Conservation (phyloP, 768 basidiomycete genomes). For the Leccinum sublutescens region DNA sequence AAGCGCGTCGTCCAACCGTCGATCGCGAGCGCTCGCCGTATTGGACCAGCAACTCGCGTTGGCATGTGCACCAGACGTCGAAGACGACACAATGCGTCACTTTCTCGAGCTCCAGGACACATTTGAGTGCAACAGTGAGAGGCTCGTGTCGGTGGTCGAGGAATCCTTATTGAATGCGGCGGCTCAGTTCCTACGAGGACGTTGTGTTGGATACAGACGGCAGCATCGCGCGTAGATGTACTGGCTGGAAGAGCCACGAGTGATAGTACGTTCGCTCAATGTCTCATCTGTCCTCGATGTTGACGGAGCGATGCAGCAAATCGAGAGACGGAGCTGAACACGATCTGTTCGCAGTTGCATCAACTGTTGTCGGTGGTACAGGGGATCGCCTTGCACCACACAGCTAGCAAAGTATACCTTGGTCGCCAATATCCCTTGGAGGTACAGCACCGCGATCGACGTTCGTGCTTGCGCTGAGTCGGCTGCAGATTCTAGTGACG, state of each 20-base stretch:
- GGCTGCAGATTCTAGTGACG: constrained; percentile 64
- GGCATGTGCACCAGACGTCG: constrained; percentile 44
- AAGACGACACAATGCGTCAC: constrained; percentile 44
- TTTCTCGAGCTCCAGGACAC: constrained; percentile 72
- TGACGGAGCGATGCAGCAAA: constrained; percentile 34
- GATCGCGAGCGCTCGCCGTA: constrained; percentile 52
- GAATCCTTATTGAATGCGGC: constrained; percentile 7
- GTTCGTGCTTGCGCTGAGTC: constrained; percentile 6
- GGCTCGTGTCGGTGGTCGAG: background rate
- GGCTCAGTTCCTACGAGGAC: constrained; percentile 65
- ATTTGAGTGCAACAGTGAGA: constrained; percentile 81
- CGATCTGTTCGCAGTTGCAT: constrained; percentile 50
- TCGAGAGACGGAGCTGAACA: constrained; percentile 45
- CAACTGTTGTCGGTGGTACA: constrained; percentile 71
- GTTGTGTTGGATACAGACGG: constrained; percentile 57
- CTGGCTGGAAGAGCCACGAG: constrained; percentile 44
- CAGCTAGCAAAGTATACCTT: constrained; percentile 63
- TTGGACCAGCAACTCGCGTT: constrained; percentile 56
- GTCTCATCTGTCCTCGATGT: background rate
- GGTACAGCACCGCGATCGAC: constrained; percentile 36
- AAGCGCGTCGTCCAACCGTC: constrained; percentile 50
- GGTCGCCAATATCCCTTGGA: constrained; percentile 68
- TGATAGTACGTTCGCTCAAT: constrained; percentile 37
- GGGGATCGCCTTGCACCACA: constrained; percentile 70
- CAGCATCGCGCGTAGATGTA: constrained; percentile 50